Conservation (phyloP, 257 asterid genomes). For the Solanum etuberosum region DNA sequence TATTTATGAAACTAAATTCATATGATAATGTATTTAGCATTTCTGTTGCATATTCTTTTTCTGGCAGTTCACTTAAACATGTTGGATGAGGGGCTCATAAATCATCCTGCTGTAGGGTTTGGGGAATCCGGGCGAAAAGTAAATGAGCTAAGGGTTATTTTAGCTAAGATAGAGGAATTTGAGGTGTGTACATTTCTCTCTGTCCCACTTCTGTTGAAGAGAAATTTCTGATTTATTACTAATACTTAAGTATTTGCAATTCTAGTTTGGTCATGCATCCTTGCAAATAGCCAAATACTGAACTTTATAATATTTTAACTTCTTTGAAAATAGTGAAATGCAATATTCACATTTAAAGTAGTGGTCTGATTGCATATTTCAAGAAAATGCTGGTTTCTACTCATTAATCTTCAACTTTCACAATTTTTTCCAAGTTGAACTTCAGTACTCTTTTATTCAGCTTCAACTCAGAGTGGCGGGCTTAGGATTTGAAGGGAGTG, state of each 20-base stretch:
- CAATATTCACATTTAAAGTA: neutral
- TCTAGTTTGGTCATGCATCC: neutral
- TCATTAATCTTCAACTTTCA: neutral
- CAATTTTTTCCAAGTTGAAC: neutral
- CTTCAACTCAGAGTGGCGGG: neutral
- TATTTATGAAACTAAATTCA: neutral
- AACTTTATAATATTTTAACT: neutral
- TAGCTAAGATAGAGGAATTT: no score
- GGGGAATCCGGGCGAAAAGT: slow-evolving; percentile 92
- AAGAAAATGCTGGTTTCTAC: neutral
- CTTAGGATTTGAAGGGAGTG: neutral
- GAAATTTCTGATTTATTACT: neutral
- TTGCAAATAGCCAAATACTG: neutral
- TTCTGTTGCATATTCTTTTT: slow-evolving; percentile 22
- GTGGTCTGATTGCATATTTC: neutral
- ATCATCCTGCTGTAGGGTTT: slow-evolving; percentile 84
- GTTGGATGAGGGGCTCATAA: slow-evolving; percentile 93
- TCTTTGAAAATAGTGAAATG: neutral
- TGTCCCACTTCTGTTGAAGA: neutral
- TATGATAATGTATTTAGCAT: neutral
- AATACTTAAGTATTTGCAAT: neutral
- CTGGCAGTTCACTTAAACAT: slow-evolving; percentile 93
- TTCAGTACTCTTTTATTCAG: neutral
- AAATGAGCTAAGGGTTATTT: slow-evolving; percentile 74
- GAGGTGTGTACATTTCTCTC: slow-evolving; percentile 46